Base-by-base conservation (phyloP, 352 stramenopile genomes). In the Pythium folliculosum region DNA sequence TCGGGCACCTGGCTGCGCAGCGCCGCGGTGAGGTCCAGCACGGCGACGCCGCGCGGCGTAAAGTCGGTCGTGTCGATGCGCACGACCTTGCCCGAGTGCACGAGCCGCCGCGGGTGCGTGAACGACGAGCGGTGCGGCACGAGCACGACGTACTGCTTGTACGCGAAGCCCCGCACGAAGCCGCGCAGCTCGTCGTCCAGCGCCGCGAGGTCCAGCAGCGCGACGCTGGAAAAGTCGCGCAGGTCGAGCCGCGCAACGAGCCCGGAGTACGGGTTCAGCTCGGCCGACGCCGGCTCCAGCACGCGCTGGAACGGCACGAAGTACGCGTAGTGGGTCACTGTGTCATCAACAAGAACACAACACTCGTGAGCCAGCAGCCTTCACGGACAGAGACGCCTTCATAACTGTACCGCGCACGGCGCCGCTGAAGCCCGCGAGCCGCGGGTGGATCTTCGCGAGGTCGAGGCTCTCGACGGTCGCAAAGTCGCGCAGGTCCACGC, bases 1-100 rank as follows among this genome's bases (percentile, higher is more conserved):
- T 92, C 72, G 0, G 86, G 84, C 3, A 94, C 86, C 55, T 94
- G 86, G 57, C 81, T 91, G 6, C 86, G 79, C 9, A 77, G 51
- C 5, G 82, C 64, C 0, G 69, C 71, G 8, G 86, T 57, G 14
- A 94, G 70, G 51, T 94, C 84, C 22, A 94, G 68, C 25, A 80
- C 77, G 0, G 70, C 65, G 27, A 94, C 80, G 5, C 78, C 80
- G 22, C 49, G 67, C 0, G 64, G 52, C 32, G 76, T 70, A 65
- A 94, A 94, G n/a, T 88, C 68, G 49, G 67, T 85, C 0, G 80
- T 92, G 63, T 94, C 81, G 38, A 94, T 80, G 17, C 83, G 80
- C 25, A 75, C 86, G 27, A 94, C 78, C 65, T 90, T 92, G 6
- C 86, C 86, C 0, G 84, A 86, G 23, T 85, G 71, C 14, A 76